A percentile compares a stretch with the other conserved stretches of the same genome.
Evolutionary conservation across 2,329 filamentous ascomycete species (phyloP).

Genomic region (Cladosporium sp.): DNA sequence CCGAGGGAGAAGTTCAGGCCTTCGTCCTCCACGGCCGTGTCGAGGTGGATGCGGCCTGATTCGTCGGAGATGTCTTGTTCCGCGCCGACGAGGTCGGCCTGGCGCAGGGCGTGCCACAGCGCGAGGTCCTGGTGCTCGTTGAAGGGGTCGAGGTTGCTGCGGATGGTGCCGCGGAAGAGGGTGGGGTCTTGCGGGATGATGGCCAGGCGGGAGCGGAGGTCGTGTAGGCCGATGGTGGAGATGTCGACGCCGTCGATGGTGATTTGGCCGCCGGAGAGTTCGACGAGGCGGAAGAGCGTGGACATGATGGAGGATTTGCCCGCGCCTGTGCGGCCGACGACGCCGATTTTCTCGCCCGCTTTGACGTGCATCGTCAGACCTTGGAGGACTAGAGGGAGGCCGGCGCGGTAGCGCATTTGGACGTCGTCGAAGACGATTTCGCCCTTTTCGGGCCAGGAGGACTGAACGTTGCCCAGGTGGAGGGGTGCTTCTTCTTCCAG

Average conservation of each 20-base stretch:
- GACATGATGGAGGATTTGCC: conserved; percentile 83
- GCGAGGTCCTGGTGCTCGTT: conserved; percentile 70
- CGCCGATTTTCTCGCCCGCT: conserved; percentile 73
- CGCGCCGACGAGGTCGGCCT: conserved; percentile 64
- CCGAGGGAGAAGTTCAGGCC: conserved; percentile 94
- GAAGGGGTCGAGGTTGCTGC: conserved; percentile 77
- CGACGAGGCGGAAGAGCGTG: conserved; percentile 67
- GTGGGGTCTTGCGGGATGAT: conserved; percentile 85
- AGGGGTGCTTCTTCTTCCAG: conserved; percentile 86
- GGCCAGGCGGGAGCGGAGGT: conserved; percentile 64
- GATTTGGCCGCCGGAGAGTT: conserved; percentile 44
- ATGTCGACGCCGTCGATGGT: conserved; percentile 54
- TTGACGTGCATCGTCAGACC: conserved; percentile 60
- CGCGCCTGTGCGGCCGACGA: conserved; percentile 76
- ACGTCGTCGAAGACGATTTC: conserved; percentile 54
- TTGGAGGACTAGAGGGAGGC: conserved; percentile 46
- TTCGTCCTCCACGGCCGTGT: conserved; percentile 84
- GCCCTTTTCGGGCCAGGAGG: conserved; percentile 79
- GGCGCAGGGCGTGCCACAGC: conserved; percentile 71
- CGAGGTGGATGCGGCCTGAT: conserved; percentile 69
- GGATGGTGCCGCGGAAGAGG: conserved; percentile 73
- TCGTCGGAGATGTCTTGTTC: conserved; percentile 43
- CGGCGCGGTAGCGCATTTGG: conserved; percentile 48
- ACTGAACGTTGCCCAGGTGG: conserved; percentile 64
- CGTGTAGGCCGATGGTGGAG: conserved; percentile 66